Percentiles rank a stretch among this genome's conserved stretches.
These are phyloP conservation scores for Fusarium sp. DNA, from an alignment of 2,329 filamentous ascomycete species.

Conservation along the genomic window DNA sequence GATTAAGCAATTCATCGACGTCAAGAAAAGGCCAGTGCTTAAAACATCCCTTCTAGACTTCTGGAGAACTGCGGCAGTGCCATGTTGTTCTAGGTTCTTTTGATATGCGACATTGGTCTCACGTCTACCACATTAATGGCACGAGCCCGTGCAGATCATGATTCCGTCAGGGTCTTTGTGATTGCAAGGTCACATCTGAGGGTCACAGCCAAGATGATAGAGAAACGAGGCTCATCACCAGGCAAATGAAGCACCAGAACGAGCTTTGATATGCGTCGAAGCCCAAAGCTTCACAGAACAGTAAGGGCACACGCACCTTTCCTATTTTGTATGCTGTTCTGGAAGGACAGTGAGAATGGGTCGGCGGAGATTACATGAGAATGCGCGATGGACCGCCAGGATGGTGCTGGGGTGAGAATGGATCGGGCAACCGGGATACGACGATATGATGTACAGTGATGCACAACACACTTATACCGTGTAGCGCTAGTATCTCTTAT, in stretches of 20 bases:
- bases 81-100: background rate
- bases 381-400: constrained; percentile 32
- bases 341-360: constrained; percentile 32
- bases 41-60: constrained; percentile 18
- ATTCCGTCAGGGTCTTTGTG: background rate
- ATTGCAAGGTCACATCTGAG: constrained; percentile 18
- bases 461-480: background rate
- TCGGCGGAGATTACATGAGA: constrained; percentile 37
- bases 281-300: background rate
- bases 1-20: constrained; percentile 19
- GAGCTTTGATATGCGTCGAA: constrained; percentile 1
- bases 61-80: background rate
- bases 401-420: constrained; percentile 21
- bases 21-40: constrained; percentile 19
- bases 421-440: constrained; percentile 16
- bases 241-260: constrained; percentile 9
- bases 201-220: background rate
- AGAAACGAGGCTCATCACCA: constrained; percentile 9
- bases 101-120: constrained; percentile 3
- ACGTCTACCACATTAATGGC: background rate
- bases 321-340: constrained; percentile 29
- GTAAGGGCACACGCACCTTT: constrained; percentile 5
- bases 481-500: background rate
- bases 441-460: constrained; percentile 18
- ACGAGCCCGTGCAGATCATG: constrained; percentile 16